Evolutionary conservation across 345 rosid species (phyloP).

Genomic region (Eucalyptus guilfoylei): DNA sequence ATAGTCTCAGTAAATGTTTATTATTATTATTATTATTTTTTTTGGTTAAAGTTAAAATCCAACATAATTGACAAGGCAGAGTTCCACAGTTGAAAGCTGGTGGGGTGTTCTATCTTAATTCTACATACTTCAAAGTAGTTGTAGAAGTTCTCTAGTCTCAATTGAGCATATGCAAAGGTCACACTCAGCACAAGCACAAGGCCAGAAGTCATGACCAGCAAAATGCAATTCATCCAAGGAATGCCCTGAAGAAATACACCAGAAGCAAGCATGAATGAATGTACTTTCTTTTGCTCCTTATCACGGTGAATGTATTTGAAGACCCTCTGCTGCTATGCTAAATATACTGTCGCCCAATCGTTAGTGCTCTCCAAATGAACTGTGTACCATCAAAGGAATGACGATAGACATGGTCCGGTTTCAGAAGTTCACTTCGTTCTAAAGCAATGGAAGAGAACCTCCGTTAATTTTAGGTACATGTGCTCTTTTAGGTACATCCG

Average conservation of each 20-base stretch:
- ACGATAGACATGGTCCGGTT: not conserved
- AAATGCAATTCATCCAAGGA: not conserved
- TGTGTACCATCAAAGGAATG: not conserved
- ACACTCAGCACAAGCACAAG: not conserved
- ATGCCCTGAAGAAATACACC: not conserved
- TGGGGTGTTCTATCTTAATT: not conserved
- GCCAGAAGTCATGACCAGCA: not conserved
- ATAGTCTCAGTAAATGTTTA: not conserved
- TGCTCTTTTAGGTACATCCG: conserved; percentile 64
- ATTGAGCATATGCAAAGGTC: not conserved
- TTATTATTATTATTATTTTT: no score
- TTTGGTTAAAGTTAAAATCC: not conserved
- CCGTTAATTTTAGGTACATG: conserved; percentile 66
- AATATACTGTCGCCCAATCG: not conserved
- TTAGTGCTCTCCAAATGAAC: not conserved
- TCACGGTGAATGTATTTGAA: not conserved
- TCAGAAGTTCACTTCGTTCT: not conserved
- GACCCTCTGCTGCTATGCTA: not conserved
- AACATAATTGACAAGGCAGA: not conserved
- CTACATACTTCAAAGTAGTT: not conserved
- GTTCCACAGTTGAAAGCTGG: not conserved
- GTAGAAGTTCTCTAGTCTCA: not conserved
- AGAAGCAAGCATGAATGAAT: not conserved
- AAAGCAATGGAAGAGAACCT: conserved; percentile 31
- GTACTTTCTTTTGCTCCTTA: not conserved